Percentiles rank a stretch among this genome's conserved stretches.
phyloP scores from a whole-genome alignment of 2,329 filamentous ascomycete genomes.

The Pleurostoma richardsiae region DNA sequence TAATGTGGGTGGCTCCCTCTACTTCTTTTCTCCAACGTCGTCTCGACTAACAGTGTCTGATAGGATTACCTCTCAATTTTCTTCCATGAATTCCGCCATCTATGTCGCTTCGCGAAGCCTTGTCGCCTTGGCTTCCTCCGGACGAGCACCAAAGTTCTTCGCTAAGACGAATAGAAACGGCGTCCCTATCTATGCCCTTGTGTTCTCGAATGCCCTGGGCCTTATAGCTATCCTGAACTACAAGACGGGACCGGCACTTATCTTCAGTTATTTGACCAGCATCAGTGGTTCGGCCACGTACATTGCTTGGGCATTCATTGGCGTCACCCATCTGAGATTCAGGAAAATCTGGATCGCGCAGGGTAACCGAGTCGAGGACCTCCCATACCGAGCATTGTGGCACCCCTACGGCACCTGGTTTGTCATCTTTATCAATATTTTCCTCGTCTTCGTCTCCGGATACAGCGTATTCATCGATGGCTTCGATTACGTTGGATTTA shows the following conservation, averaged over 20 bases:
- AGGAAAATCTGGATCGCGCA: constrained; percentile 28
- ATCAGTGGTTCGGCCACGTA: constrained; percentile 23
- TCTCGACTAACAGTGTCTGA: not conserved
- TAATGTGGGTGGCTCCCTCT: constrained; percentile 12
- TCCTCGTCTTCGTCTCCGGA: constrained; percentile 45
- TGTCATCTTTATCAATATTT: constrained; percentile 38
- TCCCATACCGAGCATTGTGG: constrained; percentile 41
- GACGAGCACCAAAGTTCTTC: constrained; percentile 19
- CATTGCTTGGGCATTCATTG: constrained; percentile 29
- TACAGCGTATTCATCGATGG: constrained; percentile 46
- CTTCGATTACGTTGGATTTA: constrained; percentile 43
- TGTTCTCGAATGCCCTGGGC: constrained; percentile 22
- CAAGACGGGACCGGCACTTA: constrained; percentile 19
- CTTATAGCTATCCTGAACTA: constrained; percentile 23
- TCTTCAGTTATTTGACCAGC: constrained; percentile 13
- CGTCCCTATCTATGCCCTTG: constrained; percentile 17
- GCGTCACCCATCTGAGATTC: constrained; percentile 34
- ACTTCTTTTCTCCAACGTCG: no score
- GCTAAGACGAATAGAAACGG: constrained; percentile 19
- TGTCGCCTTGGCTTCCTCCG: constrained; percentile 16
- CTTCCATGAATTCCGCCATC: constrained; percentile 24
- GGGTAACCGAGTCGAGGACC: constrained; percentile 25
- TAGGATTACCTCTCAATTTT: constrained; percentile 24
- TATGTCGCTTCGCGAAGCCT: constrained; percentile 22
- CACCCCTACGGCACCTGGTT: constrained; percentile 48